These are phyloP conservation scores for Mycosarcoma mackinlayi DNA, from an alignment of 1,284 basidiomycete genomes.

Conservation along the genomic window DNA sequence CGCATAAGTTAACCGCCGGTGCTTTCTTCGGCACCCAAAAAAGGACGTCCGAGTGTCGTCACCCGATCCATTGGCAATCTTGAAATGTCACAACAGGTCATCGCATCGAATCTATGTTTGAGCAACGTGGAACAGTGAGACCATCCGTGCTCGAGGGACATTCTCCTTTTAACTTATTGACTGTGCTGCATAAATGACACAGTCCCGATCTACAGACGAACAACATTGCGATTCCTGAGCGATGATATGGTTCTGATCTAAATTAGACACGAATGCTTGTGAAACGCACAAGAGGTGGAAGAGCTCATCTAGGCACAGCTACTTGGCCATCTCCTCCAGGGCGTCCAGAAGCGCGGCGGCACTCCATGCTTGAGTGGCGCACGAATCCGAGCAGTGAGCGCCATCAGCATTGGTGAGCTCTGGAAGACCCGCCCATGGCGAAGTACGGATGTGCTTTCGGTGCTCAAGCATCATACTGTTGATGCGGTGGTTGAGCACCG, in stretches of 20 bases:
- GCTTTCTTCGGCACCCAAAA: background rate
- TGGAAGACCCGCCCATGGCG: conserved; percentile 62
- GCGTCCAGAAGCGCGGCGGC: conserved; percentile 60
- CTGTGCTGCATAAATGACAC: background rate
- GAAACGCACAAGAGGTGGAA: background rate
- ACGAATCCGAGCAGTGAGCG: conserved; percentile 56
- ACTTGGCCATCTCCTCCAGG: conserved; percentile 51
- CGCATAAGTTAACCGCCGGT: conserved; percentile 12
- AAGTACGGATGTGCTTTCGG: conserved; percentile 45
- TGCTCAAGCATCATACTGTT: conserved; percentile 54
- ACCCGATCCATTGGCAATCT: background rate
- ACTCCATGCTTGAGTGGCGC: conserved; percentile 63
- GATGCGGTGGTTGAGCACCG: conserved; percentile 50
- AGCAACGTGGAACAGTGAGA: too few species aligned
- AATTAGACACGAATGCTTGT: background rate
- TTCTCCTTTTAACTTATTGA: background rate
- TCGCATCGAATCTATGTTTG: too few species aligned
- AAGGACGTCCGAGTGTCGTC: background rate
- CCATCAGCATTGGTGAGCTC: conserved; percentile 63
- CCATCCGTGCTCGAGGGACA: too few species aligned
- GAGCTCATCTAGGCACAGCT: background rate
- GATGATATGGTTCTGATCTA: conserved; percentile 3
- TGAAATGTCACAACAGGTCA: too few species aligned
- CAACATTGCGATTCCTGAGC: conserved; percentile 7
- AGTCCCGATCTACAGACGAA: background rate